Evolutionary conservation across 768 basidiomycete species (phyloP).

Genomic region (Neoboletus magnificus): DNA sequence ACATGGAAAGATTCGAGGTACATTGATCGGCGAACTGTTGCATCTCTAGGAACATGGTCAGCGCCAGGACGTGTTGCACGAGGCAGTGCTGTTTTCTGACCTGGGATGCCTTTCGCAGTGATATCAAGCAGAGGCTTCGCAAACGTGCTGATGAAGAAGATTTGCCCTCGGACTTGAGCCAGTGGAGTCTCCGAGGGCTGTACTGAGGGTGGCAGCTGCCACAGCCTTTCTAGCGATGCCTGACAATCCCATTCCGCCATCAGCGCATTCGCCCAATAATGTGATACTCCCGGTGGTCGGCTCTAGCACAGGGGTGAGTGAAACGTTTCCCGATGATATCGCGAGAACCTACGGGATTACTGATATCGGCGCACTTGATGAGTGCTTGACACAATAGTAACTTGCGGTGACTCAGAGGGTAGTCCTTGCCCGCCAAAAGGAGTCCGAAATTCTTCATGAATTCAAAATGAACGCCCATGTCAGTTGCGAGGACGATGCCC

Average conservation of each 20-base stretch:
- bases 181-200: constrained; percentile 46
- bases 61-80: constrained; percentile 4
- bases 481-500: constrained; percentile 85
- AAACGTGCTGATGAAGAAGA: constrained; percentile 84
- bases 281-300: constrained; percentile 87
- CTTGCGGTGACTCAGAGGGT: constrained; percentile 46
- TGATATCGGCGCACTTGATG: constrained; percentile 97
- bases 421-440: constrained; percentile 42
- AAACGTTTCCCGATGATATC: neutral
- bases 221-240: constrained; percentile 77
- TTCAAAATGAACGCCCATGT: constrained; percentile 86
- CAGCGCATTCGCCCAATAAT: constrained; percentile 88
- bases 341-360: constrained; percentile 78
- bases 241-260: constrained; percentile 91
- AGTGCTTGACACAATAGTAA: constrained; percentile 83
- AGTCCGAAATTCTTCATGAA: constrained; percentile 71
- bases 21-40: constrained; percentile 64
- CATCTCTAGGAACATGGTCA: constrained; percentile 49
- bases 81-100: constrained; percentile 37
- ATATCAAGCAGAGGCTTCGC: constrained; percentile 82
- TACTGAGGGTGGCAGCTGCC: constrained; percentile 65
- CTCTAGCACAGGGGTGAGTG: constrained; percentile 47
- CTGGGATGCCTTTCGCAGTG: constrained; percentile 68
- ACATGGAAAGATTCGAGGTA: constrained; percentile 61
- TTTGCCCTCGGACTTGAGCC: constrained; percentile 76